phyloP scores from a whole-genome alignment of 2,329 filamentous ascomycete genomes.

The Ceratocystis huliohia region DNA sequence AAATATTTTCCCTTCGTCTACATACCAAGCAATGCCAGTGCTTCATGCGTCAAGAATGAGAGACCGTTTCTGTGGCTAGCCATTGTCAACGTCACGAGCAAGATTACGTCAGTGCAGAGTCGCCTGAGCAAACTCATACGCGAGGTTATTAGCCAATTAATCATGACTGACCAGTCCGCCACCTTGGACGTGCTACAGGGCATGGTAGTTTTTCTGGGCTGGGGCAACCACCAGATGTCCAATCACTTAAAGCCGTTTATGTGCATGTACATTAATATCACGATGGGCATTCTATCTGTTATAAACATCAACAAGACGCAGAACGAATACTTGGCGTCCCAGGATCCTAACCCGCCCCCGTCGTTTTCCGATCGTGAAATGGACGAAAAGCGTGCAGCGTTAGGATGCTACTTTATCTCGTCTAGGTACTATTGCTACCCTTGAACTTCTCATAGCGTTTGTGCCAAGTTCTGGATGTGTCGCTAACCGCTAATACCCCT shows the following conservation, averaged over 20 bases:
- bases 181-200: conserved; percentile 26
- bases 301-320: conserved; percentile 18
- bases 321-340: conserved; percentile 7
- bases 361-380: conserved; percentile 19
- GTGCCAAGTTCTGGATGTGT: too few relatives aligned
- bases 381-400: conserved; percentile 20
- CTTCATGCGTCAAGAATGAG: conserved; percentile 25
- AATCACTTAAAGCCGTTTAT: conserved; percentile 11
- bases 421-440: conserved; percentile 24
- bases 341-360: neutral
- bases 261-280: conserved; percentile 16
- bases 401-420: conserved; percentile 23
- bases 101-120: conserved; percentile 23
- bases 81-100: conserved; percentile 28
- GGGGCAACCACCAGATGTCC: conserved; percentile 24
- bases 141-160: conserved; percentile 24
- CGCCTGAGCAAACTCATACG: conserved; percentile 24
- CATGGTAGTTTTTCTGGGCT: conserved; percentile 25
- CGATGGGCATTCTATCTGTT: conserved; percentile 15
- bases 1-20: conserved; percentile 26
- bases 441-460: too few relatives aligned
- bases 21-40: conserved; percentile 22
- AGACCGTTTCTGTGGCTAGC: conserved; percentile 31
- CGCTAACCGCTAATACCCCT: neutral
- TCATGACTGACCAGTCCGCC: conserved; percentile 24